Conservation (phyloP, 495 filamentous ascomycete species). For the Aspergillus campestris region DNA sequence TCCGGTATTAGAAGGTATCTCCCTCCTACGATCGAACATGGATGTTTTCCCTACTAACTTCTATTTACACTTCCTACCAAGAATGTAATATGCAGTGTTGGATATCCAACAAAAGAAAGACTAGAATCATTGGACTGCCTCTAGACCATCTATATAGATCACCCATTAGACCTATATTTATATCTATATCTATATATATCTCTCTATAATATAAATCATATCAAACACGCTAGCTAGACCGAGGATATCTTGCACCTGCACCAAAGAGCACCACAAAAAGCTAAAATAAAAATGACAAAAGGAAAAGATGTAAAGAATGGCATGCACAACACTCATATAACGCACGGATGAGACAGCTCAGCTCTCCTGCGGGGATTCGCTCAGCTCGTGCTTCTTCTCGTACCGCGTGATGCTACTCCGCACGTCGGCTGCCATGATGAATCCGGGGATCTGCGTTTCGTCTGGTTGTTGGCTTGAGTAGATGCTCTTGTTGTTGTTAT, state of each 20-base stretch:
- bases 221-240: neutral
- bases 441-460: constrained; percentile 3
- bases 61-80: no score
- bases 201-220: neutral
- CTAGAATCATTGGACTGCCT: no score
- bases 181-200: neutral
- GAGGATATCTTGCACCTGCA: constrained; percentile 6
- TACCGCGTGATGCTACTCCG: constrained; percentile 18
- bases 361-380: constrained; percentile 24
- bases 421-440: constrained; percentile 17
- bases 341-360: neutral
- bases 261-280: constrained; percentile 1
- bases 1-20: no score
- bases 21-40: no score
- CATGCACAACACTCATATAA: no score
- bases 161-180: no score
- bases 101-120: no score
- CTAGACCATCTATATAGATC: no score
- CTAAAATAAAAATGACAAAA: neutral
- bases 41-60: no score
- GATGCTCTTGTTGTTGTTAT: no score
- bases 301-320: neutral
- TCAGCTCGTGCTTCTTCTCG: constrained; percentile 24
- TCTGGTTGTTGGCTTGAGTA: no score
- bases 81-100: no score